Percentiles rank a stretch among this genome's conserved stretches.
phyloP scores from a whole-genome alignment of 306 rosid species.

The Erythrophleum fordii region DNA sequence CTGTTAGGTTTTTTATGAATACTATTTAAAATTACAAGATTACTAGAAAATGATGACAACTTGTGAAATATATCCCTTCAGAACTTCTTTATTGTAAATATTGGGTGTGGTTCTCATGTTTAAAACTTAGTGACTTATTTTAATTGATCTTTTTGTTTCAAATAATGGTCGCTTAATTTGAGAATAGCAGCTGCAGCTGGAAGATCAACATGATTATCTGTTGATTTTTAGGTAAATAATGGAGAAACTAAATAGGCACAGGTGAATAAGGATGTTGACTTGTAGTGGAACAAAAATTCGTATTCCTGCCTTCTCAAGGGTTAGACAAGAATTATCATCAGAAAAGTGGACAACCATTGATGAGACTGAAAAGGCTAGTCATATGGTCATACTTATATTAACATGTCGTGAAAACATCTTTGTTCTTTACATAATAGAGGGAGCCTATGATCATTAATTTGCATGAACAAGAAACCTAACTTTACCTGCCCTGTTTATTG shows the following conservation, averaged over 20 bases:
- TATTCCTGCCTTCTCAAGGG: neutral
- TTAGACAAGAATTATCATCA: neutral
- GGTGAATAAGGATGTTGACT: neutral
- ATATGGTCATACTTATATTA: neutral
- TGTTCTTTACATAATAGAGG: neutral
- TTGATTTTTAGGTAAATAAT: neutral
- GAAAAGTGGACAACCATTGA: neutral
- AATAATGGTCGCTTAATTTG: neutral
- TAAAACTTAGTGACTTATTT: neutral
- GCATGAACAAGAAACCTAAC: slow-evolving; percentile 33
- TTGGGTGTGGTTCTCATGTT: neutral
- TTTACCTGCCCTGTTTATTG: neutral
- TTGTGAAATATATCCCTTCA: neutral
- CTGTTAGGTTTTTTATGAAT: neutral
- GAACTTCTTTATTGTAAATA: neutral
- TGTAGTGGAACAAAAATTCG: neutral
- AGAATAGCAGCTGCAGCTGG: neutral
- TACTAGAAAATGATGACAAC: neutral
- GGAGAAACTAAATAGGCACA: neutral
- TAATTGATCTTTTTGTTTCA: neutral
- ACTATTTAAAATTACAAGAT: neutral
- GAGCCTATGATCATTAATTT: neutral
- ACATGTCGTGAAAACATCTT: neutral
- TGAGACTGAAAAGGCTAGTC: neutral
- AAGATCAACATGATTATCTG: neutral